Evolutionary conservation across 2,329 filamentous ascomycete genomes (phyloP).

Genomic region (Trichothecium sympodiale): DNA sequence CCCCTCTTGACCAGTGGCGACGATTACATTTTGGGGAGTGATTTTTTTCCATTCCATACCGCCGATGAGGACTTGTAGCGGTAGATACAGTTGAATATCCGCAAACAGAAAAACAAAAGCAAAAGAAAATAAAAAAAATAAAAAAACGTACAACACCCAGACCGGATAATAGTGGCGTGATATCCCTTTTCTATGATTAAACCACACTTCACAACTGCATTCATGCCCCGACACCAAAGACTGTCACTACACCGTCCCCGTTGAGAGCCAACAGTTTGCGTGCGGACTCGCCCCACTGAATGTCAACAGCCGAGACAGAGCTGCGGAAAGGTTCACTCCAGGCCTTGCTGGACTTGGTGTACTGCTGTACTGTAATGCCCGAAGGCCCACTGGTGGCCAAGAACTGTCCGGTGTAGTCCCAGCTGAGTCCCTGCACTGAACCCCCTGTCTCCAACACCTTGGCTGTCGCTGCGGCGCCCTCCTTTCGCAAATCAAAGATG

Average conservation of each 20-base stretch:
- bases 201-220: slow-evolving; percentile 2
- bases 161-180: no score
- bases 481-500: slow-evolving; percentile 87
- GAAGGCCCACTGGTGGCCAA: slow-evolving; percentile 70
- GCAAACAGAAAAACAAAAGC: no score
- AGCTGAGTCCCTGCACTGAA: slow-evolving; percentile 63
- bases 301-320: slow-evolving; percentile 59
- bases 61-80: no score
- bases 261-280: slow-evolving; percentile 67
- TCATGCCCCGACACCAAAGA: slow-evolving; percentile 48
- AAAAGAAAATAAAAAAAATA: no score
- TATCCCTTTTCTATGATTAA: no score
- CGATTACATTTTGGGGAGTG: no score
- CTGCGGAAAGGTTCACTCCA: slow-evolving; percentile 82
- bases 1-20: no score
- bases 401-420: slow-evolving; percentile 95
- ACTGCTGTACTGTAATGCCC: slow-evolving; percentile 81
- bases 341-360: slow-evolving; percentile 72
- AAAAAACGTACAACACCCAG: no score
- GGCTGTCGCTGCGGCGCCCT: slow-evolving; percentile 67
- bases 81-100: no score
- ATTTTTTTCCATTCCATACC: no score
- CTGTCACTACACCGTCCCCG: slow-evolving; percentile 61
- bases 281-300: slow-evolving; percentile 69
- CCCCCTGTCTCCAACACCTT: slow-evolving; percentile 82